Percentiles rank a stretch among this genome's conserved stretches.
phyloP scores from a whole-genome alignment of 2,329 filamentous ascomycete species.

The Epichloe brachyelytri region DNA sequence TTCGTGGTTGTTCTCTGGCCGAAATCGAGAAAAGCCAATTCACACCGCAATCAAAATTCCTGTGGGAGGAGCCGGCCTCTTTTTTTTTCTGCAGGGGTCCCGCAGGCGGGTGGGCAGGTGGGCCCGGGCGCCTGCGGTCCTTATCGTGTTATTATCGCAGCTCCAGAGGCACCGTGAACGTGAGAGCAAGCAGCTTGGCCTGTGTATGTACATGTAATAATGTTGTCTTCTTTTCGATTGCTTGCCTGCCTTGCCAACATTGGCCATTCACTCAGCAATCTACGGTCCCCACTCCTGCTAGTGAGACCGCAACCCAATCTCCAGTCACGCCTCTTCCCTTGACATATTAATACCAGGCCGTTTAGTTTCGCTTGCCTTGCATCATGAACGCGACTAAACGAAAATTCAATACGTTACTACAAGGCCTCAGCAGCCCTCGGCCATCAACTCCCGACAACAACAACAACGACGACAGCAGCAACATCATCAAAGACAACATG shows the following conservation, averaged over 20 bases:
- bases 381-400: conserved; percentile 67
- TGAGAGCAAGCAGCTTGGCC: too few relatives aligned
- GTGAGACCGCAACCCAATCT: background rate
- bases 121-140: background rate
- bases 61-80: conserved; percentile 3
- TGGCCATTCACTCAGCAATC: background rate
- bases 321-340: background rate
- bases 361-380: background rate
- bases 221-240: background rate
- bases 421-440: conserved; percentile 43
- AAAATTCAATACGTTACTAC: conserved; percentile 67
- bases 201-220: too few relatives aligned
- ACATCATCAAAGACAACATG: conserved; percentile 9
- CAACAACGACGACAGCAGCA: background rate
- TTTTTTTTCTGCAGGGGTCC: conserved; percentile 1
- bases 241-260: background rate
- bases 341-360: background rate
- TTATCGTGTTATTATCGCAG: conserved; percentile 11
- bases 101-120: background rate
- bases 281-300: conserved; percentile 1
- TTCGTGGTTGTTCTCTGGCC: background rate
- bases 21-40: background rate
- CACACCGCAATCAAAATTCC: conserved; percentile 3
- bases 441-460: conserved; percentile 6
- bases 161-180: too few relatives aligned